Conservation (phyloP, 2,329 filamentous ascomycete species). For the Graphilbum ipis-grandicollis region DNA sequence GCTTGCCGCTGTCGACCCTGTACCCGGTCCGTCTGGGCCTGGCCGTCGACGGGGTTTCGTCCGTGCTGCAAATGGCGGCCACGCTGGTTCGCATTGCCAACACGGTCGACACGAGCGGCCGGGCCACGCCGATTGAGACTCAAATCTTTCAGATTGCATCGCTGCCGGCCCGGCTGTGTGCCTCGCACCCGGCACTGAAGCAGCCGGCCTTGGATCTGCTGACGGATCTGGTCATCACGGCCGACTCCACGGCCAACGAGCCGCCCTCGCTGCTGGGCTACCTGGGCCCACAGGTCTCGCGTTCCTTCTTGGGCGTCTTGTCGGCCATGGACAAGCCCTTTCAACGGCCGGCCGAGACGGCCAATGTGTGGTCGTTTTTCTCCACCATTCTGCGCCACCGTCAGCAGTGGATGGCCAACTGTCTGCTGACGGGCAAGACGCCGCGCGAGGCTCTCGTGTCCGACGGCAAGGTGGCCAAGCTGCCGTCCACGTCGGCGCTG, state of each 20-base stretch:
- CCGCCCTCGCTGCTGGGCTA: conserved; percentile 90
- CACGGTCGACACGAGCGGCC: conserved; percentile 27
- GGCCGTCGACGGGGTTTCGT: conserved; percentile 43
- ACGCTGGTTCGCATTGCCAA: conserved; percentile 54
- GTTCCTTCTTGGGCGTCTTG: conserved; percentile 66
- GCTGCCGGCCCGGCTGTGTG: conserved; percentile 60
- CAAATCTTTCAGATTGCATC: conserved; percentile 71
- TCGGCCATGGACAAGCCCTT: conserved; percentile 64
- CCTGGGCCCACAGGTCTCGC: conserved; percentile 65
- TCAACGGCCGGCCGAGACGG: conserved; percentile 43
- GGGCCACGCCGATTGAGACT: conserved; percentile 45
- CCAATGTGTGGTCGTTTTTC: conserved; percentile 68
- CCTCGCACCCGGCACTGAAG: conserved; percentile 48
- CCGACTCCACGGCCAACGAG: conserved; percentile 43
- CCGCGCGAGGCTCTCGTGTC: conserved; percentile 56
- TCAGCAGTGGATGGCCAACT: conserved; percentile 93
- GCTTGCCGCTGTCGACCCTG: conserved; percentile 42
- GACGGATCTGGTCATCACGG: conserved; percentile 54
- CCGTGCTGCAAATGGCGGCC: conserved; percentile 48
- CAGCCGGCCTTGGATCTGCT: conserved; percentile 50
- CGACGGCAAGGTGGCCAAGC: conserved; percentile 28
- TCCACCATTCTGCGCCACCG: conserved; percentile 73
- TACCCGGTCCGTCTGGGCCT: conserved; percentile 36
- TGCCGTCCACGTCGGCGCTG: conserved; percentile 47
- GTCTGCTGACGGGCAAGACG: conserved; percentile 73